Percentiles rank a stretch among this genome's conserved stretches.
These are phyloP conservation scores for Skeletonema menzelii DNA, from an alignment of 108 stramenopile genomes.

Conservation along the genomic window DNA sequence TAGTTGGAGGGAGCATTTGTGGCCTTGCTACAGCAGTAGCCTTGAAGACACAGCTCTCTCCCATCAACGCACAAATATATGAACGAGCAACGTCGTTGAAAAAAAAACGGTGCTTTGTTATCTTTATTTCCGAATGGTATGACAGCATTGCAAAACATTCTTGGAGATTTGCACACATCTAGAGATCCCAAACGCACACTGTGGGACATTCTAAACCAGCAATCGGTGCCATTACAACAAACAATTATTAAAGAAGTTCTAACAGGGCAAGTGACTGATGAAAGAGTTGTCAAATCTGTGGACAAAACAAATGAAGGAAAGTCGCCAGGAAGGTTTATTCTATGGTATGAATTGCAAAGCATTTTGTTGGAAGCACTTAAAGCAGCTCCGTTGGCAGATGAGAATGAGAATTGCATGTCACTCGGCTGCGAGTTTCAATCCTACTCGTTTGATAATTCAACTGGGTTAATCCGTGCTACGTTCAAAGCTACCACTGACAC, in stretches of 20 bases:
- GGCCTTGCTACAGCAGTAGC: conserved; percentile 14
- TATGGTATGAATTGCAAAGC: conserved; percentile 11
- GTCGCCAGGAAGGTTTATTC: conserved; percentile 7
- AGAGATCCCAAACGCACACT: neutral
- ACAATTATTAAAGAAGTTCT: conserved; percentile 1
- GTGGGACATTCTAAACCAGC: neutral
- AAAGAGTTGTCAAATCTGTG: neutral
- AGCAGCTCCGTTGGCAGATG: neutral
- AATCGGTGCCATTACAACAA: neutral
- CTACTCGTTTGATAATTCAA: conserved; percentile 8
- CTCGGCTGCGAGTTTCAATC: conserved; percentile 5
- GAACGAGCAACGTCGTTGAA: neutral
- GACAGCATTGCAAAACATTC: conserved; percentile 7
- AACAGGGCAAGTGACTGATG: neutral
- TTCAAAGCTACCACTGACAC: neutral
- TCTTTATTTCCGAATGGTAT: conserved; percentile 18
- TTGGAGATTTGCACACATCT: neutral
- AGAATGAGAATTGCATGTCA: neutral
- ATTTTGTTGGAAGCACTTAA: conserved; percentile 6
- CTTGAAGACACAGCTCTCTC: neutral
- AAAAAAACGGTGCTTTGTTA: conserved; percentile 5
- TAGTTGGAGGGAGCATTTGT: neutral
- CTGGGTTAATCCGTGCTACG: neutral
- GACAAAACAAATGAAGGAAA: neutral
- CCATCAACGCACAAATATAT: neutral